Percentiles rank a stretch among this genome's conserved stretches.
phyloP scores from a whole-genome alignment of 176 grass and related monocot species.

The Oryza meridionalis region DNA sequence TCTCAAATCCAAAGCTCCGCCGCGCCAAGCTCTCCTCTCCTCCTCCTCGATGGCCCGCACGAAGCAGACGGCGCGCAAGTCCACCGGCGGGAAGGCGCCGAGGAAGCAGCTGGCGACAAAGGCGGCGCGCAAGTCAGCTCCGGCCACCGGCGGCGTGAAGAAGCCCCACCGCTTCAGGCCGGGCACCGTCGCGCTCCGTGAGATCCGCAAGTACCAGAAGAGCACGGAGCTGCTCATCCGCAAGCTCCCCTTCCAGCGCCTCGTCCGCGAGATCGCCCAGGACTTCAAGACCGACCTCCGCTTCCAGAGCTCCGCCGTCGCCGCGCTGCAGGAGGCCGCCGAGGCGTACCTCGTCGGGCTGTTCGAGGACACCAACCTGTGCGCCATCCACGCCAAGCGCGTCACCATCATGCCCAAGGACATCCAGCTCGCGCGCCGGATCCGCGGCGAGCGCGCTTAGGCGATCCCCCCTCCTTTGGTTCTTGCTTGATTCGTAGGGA shows the following conservation, averaged over 20 bases:
- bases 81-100: not conserved
- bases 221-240: slow-evolving; percentile 87
- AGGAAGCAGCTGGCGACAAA: not conserved
- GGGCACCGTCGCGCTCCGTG: slow-evolving; percentile 63
- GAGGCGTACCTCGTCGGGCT: slow-evolving; percentile 83
- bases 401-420: slow-evolving; percentile 96
- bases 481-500: not conserved
- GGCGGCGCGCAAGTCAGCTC: not conserved
- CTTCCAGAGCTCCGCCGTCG: slow-evolving; percentile 56
- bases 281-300: slow-evolving; percentile 89
- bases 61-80: slow-evolving; percentile 1
- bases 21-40: not conserved
- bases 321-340: slow-evolving; percentile 70
- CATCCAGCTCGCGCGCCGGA: slow-evolving; percentile 82
- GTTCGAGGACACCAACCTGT: slow-evolving; percentile 93
- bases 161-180: slow-evolving; percentile 52
- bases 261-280: slow-evolving; percentile 82
- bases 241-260: slow-evolving; percentile 78
- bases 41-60: not conserved
- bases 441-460: slow-evolving; percentile 47
- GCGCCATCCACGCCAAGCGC: slow-evolving; percentile 89
- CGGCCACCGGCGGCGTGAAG: not conserved
- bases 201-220: slow-evolving; percentile 95
- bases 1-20: no score
- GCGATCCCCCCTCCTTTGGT: not conserved